phyloP scores from a whole-genome alignment of 2,329 filamentous ascomycete genomes.

The Zymoseptoria brevis region DNA sequence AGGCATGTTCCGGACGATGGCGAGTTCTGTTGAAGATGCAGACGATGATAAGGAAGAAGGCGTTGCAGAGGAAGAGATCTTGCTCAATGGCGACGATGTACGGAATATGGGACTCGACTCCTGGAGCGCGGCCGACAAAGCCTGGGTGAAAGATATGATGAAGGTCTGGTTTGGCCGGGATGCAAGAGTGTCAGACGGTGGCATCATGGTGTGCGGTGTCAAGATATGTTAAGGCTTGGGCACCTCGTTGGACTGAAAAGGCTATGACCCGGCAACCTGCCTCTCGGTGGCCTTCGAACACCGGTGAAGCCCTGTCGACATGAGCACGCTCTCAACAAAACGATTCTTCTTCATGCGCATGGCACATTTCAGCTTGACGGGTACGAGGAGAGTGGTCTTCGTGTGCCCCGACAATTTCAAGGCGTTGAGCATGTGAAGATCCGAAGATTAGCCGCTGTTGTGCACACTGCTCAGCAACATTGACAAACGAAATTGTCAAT shows the following conservation, averaged over 20 bases:
- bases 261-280: too few relatives aligned
- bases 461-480: too few relatives aligned
- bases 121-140: conserved; percentile 65
- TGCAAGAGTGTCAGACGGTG: conserved; percentile 58
- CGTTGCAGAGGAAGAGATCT: conserved; percentile 30
- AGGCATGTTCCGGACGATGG: conserved; percentile 54
- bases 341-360: too few relatives aligned
- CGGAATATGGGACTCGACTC: conserved; percentile 67
- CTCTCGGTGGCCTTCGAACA: too few relatives aligned
- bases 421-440: too few relatives aligned
- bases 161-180: neutral
- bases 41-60: conserved; percentile 33
- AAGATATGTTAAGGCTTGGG: conserved; percentile 18
- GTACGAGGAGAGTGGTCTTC: too few relatives aligned
- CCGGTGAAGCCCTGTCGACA: too few relatives aligned
- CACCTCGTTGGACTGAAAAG: neutral
- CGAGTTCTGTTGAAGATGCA: conserved; percentile 51
- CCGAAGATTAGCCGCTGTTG: too few relatives aligned
- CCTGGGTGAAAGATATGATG: conserved; percentile 52
- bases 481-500: too few relatives aligned
- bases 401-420: too few relatives aligned
- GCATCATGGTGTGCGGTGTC: conserved; percentile 54
- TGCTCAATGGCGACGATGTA: conserved; percentile 56
- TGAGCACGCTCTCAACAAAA: too few relatives aligned
- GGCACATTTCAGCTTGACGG: too few relatives aligned